Evolutionary conservation across 106 monocot genomes (phyloP), one percentile per base, ranked within the genome.

Genomic region (Xerophyta viscosa): DNA sequence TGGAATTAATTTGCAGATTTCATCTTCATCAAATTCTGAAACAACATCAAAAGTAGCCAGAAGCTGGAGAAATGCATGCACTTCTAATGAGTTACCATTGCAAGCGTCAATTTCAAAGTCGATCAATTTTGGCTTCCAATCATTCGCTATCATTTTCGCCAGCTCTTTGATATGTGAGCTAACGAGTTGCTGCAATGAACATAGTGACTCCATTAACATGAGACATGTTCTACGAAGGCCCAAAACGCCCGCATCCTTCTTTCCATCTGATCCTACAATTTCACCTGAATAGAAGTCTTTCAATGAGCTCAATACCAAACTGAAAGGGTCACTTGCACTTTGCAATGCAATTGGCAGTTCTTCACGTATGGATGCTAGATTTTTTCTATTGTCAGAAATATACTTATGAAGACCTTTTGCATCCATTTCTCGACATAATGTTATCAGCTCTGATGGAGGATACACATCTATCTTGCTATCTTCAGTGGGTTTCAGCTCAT

Each of bases 171-270:
- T 60, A 37, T 69, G 71, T 52, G 56, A 56, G 23, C 73, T 57
- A 63, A 83, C 65, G 46, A 61, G 49, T 19, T 67, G 37, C n/a
- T 54, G 49, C 46, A 86, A 31, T 27, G 55, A 63, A 44, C 66
- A 48, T 53, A 92, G 79, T 43, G 83, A 92, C 43, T 92, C 92
- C 92, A 92, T 83, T 56, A 87, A 57, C 92, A 87, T 92, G 20
- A 92, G 65, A 56, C 92, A 87, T 31, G 92, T 92, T 58, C 92
- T 87, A 3, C 87, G 76, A 14, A 84, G 15, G 28, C 93, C 93
- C 69, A 93, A 54, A 42, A 93, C 71, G 56, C 47, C 71, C 8
- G 77, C 83, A 69, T 93, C 93, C 57, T 93, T 93, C 63, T 93
- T 93, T 20, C 87, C 87, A 58, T 84, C 79, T 24, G 70, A 31